Conservation (phyloP, 2,329 filamentous ascomycete genomes). For the Fusarium equiseti region DNA sequence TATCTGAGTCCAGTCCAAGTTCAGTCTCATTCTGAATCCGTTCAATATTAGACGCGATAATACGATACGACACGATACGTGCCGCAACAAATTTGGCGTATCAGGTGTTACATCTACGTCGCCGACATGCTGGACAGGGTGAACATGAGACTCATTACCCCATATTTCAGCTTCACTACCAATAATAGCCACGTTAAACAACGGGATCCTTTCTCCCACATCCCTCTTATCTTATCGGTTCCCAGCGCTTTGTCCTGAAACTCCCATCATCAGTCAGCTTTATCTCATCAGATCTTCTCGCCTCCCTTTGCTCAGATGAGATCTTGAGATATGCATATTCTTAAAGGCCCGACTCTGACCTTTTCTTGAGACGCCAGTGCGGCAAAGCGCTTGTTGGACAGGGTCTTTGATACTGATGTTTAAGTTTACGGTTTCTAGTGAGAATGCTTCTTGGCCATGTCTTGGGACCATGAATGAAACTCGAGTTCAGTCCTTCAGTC, state of each 20-base stretch:
- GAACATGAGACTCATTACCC: slow-evolving; percentile 1
- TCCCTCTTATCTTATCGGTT: neutral
- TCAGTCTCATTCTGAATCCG: neutral
- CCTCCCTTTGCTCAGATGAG: neutral
- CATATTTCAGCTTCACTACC: neutral
- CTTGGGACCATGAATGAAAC: neutral
- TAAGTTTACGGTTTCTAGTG: neutral
- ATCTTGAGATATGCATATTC: neutral
- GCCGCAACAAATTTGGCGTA: slow-evolving; percentile 27
- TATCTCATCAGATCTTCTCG: neutral
- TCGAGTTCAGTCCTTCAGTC: neutral
- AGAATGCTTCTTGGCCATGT: neutral
- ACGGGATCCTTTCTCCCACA: neutral
- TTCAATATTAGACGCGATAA: slow-evolving; percentile 8
- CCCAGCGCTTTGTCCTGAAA: neutral
- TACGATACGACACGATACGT: slow-evolving; percentile 5
- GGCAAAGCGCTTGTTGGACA: neutral
- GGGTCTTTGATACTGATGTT: neutral
- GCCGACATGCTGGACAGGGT: slow-evolving; percentile 13
- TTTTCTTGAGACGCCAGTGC: neutral
- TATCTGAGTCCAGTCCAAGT: no score
- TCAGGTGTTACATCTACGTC: slow-evolving; percentile 16
- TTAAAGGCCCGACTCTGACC: neutral
- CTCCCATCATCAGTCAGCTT: neutral
- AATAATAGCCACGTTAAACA: neutral